These are phyloP conservation scores for Amesomyces nigricolor DNA, from an alignment of 2,329 filamentous ascomycete species.

Conservation along the genomic window DNA sequence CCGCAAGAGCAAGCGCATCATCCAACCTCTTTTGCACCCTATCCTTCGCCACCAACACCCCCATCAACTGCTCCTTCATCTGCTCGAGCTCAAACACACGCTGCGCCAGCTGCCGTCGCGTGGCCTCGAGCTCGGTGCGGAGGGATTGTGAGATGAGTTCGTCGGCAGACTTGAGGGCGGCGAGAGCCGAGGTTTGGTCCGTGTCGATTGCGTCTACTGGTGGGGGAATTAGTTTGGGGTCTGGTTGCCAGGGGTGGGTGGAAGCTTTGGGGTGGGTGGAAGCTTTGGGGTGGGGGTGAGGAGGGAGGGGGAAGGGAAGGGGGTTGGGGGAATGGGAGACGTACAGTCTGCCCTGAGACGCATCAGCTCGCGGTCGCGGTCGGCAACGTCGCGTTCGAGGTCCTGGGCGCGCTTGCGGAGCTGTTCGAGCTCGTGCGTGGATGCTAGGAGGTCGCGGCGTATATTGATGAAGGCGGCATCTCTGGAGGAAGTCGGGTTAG, in stretches of 20 bases:
- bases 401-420: constrained; percentile 39
- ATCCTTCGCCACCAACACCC: constrained; percentile 56
- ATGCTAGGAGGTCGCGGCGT: constrained; percentile 42
- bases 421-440: constrained; percentile 43
- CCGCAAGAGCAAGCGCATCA: constrained; percentile 31
- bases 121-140: constrained; percentile 50
- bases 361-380: constrained; percentile 51
- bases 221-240: background rate
- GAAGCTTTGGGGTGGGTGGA: background rate
- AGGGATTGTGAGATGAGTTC: constrained; percentile 54
- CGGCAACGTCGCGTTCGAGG: constrained; percentile 45
- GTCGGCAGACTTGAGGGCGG: constrained; percentile 55
- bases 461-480: constrained; percentile 49
- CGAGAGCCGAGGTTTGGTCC: constrained; percentile 49
- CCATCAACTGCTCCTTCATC: constrained; percentile 55
- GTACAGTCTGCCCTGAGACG: constrained; percentile 47
- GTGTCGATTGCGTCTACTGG: constrained; percentile 49
- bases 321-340: constrained; percentile 22
- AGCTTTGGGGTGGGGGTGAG: background rate
- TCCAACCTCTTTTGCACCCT: constrained; percentile 52
- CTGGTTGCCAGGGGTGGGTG: background rate
- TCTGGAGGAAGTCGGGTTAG: constrained; percentile 45
- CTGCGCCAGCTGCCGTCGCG: constrained; percentile 46
- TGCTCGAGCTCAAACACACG: constrained; percentile 49
- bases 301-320: background rate